A percentile compares a stretch with the other conserved stretches of the same genome.
Evolutionary conservation across 225 moss, liverwort and hornwort genomes (phyloP).

Genomic region (Ulota crispa): DNA sequence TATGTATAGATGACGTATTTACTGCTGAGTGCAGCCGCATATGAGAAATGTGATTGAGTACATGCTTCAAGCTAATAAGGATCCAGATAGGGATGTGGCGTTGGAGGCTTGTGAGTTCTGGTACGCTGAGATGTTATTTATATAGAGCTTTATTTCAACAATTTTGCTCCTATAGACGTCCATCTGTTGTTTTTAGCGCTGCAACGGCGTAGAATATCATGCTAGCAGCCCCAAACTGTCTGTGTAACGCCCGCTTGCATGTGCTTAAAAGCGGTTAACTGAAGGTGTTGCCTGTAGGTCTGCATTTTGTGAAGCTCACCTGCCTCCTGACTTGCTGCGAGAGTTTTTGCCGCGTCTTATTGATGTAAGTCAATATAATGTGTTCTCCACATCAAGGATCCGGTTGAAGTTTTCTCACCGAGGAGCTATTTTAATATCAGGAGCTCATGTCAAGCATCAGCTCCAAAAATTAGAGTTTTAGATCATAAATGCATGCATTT

Average conservation of each 20-base stretch:
- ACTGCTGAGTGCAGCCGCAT: constrained; percentile 74
- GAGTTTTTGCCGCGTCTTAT: constrained; percentile 90
- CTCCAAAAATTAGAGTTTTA: constrained; percentile 4
- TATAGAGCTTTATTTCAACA: constrained; percentile 10
- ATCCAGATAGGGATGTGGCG: constrained; percentile 94
- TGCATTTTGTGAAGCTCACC: constrained; percentile 93
- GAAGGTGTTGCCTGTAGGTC: constrained; percentile 59
- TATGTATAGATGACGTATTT: constrained; percentile 22
- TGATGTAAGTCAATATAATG: constrained; percentile 58
- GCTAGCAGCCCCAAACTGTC: neutral
- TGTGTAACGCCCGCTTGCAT: constrained; percentile 3
- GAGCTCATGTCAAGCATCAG: constrained; percentile 16
- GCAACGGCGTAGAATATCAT: neutral
- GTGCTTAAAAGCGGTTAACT: constrained; percentile 19
- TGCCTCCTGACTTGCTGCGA: constrained; percentile 79
- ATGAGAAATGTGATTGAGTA: constrained; percentile 97
- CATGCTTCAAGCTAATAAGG: constrained; percentile 97
- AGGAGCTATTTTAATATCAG: neutral
- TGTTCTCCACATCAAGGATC: constrained; percentile 23
- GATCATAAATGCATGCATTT: constrained; percentile 22
- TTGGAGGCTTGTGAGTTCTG: constrained; percentile 98
- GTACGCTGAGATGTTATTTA: constrained; percentile 46
- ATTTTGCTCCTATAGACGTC: constrained; percentile 4
- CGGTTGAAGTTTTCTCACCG: neutral
- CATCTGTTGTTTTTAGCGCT: constrained; percentile 3